A percentile compares a stretch with the other conserved stretches of the same genome.
These are phyloP conservation scores for Russula virescens DNA, from an alignment of 768 basidiomycete genomes.

Conservation along the genomic window DNA sequence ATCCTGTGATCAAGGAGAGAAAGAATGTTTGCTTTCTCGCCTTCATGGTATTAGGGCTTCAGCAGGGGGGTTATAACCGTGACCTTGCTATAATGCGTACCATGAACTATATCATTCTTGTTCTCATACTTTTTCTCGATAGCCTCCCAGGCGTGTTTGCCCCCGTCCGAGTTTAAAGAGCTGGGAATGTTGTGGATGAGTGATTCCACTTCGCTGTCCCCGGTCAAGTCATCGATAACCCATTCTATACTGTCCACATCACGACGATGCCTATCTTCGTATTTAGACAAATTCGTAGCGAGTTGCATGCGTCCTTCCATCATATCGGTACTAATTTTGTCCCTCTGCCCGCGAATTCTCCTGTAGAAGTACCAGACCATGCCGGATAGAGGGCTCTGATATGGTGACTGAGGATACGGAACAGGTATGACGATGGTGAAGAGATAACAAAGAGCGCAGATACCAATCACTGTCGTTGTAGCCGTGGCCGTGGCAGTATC, in stretches of 20 bases:
- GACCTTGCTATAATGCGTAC: too few relatives aligned
- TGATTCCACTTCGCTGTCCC: slow-evolving; percentile 7
- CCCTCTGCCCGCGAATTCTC: background rate
- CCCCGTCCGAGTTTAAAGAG: slow-evolving; percentile 2
- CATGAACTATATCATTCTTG: too few relatives aligned
- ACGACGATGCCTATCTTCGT: background rate
- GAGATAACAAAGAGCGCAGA: slow-evolving; percentile 18
- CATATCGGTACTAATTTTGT: slow-evolving; percentile 10
- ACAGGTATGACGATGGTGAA: slow-evolving; percentile 15
- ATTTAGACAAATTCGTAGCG: background rate
- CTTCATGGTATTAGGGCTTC: too few relatives aligned
- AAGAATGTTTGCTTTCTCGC: too few relatives aligned
- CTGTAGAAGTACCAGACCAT: slow-evolving; percentile 12
- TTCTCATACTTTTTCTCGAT: background rate
- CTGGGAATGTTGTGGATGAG: slow-evolving; percentile 4
- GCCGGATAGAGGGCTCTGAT: too few relatives aligned
- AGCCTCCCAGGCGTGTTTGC: slow-evolving; percentile 2
- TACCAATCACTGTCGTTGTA: background rate
- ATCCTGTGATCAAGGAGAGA: slow-evolving; percentile 10
- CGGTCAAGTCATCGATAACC: slow-evolving; percentile 9
- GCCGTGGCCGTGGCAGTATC: slow-evolving; percentile 15
- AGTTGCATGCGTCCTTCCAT: slow-evolving; percentile 11
- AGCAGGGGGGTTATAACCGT: too few relatives aligned
- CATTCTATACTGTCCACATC: slow-evolving; percentile 5
- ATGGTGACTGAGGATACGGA: slow-evolving; percentile 15